These are phyloP conservation scores for Metschnikowia santaceciliae DNA, from an alignment of 805 yeast genomes.

Conservation along the genomic window DNA sequence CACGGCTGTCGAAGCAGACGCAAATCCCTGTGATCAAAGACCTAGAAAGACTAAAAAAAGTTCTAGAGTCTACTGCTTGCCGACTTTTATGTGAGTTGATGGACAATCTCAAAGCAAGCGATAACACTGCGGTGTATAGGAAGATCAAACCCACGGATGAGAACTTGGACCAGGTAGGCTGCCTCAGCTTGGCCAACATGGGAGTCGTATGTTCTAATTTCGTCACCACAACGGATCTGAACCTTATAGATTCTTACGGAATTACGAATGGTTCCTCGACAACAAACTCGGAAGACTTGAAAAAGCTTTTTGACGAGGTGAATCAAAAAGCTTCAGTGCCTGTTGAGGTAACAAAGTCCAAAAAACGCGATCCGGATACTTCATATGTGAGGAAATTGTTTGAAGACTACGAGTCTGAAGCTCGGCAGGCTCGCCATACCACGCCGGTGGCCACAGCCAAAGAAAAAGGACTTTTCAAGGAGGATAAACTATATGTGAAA, in stretches of 20 bases:
- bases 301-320: constrained; percentile 14
- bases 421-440: background rate
- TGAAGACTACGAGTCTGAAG: constrained; percentile 18
- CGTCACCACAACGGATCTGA: constrained; percentile 37
- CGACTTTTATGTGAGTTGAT: constrained; percentile 41
- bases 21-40: constrained; percentile 34
- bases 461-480: constrained; percentile 11
- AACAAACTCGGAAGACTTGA: constrained; percentile 1
- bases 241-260: constrained; percentile 31
- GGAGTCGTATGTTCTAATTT: constrained; percentile 54
- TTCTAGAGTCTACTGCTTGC: constrained; percentile 27
- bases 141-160: constrained; percentile 19
- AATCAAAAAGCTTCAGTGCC: constrained; percentile 2
- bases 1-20: constrained; percentile 39
- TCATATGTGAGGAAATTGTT: constrained; percentile 18
- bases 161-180: constrained; percentile 20
- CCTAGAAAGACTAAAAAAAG: constrained; percentile 27
- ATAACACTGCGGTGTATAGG: constrained; percentile 20
- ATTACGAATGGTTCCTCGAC: background rate
- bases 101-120: constrained; percentile 18
- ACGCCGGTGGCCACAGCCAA: background rate
- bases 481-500: constrained; percentile 27
- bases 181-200: constrained; percentile 46
- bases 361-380: constrained; percentile 6
- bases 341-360: constrained; percentile 4